These are phyloP conservation scores for Plasmodium vivax DNA, from an alignment of 169 alveolate species.

Conservation along the genomic window DNA sequence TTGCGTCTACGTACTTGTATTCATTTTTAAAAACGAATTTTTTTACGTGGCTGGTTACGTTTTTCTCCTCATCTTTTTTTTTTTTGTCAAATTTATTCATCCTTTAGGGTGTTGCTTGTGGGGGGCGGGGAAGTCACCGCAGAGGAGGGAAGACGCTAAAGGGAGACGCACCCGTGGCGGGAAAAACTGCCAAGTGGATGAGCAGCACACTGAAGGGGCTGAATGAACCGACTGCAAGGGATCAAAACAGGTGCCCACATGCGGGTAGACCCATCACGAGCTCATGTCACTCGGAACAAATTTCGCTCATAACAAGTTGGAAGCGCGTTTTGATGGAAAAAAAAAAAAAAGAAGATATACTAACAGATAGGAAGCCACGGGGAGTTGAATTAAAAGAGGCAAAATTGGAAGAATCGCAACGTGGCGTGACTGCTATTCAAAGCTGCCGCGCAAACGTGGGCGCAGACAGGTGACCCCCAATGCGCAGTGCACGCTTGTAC, in stretches of 20 bases:
- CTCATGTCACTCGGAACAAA: background rate
- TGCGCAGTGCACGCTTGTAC: background rate
- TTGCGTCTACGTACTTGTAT: constrained; percentile 67
- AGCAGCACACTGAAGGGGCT: background rate
- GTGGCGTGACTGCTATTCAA: background rate
- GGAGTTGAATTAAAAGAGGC: background rate
- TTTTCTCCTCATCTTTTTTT: constrained; percentile 42
- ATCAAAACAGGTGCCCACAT: background rate
- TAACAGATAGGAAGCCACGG: background rate
- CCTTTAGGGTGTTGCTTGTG: background rate
- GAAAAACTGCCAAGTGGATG: background rate
- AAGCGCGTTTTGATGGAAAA: background rate
- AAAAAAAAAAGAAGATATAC: background rate
- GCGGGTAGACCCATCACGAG: background rate
- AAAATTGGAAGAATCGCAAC: background rate
- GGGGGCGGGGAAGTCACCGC: background rate
- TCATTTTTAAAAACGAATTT: constrained; percentile 54
- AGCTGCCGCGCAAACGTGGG: background rate
- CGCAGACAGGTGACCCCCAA: background rate
- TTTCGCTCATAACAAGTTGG: background rate
- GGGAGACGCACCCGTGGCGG: background rate
- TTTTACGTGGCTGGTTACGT: constrained; percentile 9
- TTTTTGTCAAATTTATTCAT: constrained; percentile 38
- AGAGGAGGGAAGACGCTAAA: background rate
- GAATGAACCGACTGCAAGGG: background rate